Evolutionary conservation across 192 early-diverging fungal species (phyloP), one percentile per base, ranked within the genome.

Genomic region (Paraglomus brasilianum): DNA sequence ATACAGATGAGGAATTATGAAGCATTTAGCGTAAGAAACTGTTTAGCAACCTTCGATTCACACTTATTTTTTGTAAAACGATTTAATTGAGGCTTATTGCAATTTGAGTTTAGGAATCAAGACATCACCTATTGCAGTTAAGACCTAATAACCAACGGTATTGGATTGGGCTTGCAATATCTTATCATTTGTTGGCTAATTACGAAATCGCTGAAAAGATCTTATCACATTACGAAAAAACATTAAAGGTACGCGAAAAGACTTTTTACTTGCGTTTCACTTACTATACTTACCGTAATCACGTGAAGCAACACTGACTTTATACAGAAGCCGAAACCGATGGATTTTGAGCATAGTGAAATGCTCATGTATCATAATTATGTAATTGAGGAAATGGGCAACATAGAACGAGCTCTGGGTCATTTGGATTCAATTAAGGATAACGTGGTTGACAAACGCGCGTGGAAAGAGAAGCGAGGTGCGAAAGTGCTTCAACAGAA

Each of bases 1-100:
- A 88, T 88, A 17, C 94, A 97, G 58, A 82, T 89, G 70, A 88
- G 97, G 55, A 88, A 95, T 76, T 94, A 88, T 75, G 90, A 94
- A 60, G 89, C 82, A 19, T 88, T 90, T 48, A 87, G 84, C 41
- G 89, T 89, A 75, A 66, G 75, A 68, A 5, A 45, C 15, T 76
- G 22, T 39, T 71, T 39, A 42, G 22, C 10, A 51, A 49, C n/a
- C 15, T 66, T 66, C 7, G 21, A 22, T 43, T 73, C 2, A 51
- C 7, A 41, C 24, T 39, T 36, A 69, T 17, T 13, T 47, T 48
- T 22, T n/a, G 8, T 30, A 73, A 42, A 38, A 19, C 8, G 41
- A 5, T 42, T 10, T 75, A 21, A 15, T 13, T 11, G 8, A 43
- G 14, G 5, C 66, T 49, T 51, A 42, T 69, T 57, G 56, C 21